Evolutionary conservation across 2,329 filamentous ascomycete species (phyloP).

Genomic region (Epichloe brachyelytri): DNA sequence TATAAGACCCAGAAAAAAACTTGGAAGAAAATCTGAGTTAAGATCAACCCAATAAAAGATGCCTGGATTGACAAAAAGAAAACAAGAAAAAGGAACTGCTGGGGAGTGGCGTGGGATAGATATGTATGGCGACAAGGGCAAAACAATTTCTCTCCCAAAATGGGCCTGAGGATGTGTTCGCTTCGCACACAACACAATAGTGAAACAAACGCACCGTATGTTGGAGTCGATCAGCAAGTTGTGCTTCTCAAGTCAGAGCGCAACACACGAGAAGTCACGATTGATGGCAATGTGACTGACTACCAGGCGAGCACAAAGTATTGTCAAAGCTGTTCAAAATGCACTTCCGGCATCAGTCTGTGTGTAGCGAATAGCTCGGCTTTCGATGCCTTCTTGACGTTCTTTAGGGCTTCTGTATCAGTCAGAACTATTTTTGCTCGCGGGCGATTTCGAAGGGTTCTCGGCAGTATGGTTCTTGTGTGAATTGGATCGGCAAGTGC

Average conservation of each 20-base stretch:
- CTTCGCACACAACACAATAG: background rate
- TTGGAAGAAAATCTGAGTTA: background rate
- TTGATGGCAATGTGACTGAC: background rate
- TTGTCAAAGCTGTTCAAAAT: background rate
- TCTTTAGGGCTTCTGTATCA: background rate
- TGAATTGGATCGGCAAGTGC: background rate
- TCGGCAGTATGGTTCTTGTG: background rate
- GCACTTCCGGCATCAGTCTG: background rate
- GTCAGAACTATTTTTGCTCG: background rate
- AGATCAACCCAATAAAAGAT: background rate
- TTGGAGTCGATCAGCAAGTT: background rate
- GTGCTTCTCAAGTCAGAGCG: background rate
- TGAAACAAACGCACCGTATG: slow-evolving; percentile 1
- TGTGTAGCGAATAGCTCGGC: background rate
- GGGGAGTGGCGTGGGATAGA: no score
- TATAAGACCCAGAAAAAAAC: background rate
- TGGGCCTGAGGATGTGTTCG: background rate
- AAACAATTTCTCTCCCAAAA: background rate
- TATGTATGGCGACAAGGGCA: background rate
- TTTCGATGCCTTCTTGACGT: background rate
- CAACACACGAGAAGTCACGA: background rate
- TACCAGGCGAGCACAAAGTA: background rate
- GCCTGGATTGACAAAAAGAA: background rate
- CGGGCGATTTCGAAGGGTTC: background rate
- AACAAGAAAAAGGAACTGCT: background rate